Percentiles rank a stretch among this genome's conserved stretches.
phyloP scores from a whole-genome alignment of 805 yeast species.

The Starmerella scarabaei region DNA sequence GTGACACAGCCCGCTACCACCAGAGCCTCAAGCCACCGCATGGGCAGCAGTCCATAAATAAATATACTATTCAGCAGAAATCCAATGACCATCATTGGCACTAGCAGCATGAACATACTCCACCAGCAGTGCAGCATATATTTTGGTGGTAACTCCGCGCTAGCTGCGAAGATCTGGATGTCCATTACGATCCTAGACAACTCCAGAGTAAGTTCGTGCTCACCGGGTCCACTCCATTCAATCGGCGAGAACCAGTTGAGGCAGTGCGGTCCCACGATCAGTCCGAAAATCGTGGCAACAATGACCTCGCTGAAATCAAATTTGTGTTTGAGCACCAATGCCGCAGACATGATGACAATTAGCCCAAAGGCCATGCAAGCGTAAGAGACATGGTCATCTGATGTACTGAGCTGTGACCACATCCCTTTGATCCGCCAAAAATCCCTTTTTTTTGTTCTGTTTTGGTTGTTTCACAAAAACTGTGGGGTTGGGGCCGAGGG shows the following conservation, averaged over 20 bases:
- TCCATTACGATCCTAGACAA: conserved; percentile 47
- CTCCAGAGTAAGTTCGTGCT: conserved; percentile 14
- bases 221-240: conserved; percentile 64
- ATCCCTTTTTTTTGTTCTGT: not conserved
- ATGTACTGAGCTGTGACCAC: conserved; percentile 16
- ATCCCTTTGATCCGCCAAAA: conserved; percentile 1
- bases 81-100: conserved; percentile 60
- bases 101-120: conserved; percentile 42
- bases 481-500: no score
- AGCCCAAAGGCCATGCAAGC: conserved; percentile 78
- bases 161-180: conserved; percentile 59
- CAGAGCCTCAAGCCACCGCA: conserved; percentile 42
- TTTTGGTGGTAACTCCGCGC: conserved; percentile 58
- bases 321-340: conserved; percentile 69
- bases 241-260: conserved; percentile 71
- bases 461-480: no score
- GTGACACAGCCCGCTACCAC: conserved; percentile 59
- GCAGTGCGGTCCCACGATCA: conserved; percentile 80
- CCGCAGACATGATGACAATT: conserved; percentile 65
- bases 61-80: conserved; percentile 55
- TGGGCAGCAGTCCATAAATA: conserved; percentile 48
- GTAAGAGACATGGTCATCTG: conserved; percentile 60
- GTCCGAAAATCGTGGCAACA: conserved; percentile 71
- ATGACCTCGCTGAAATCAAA: conserved; percentile 86
- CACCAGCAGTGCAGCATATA: conserved; percentile 49